phyloP scores from a whole-genome alignment of 768 basidiomycete genomes.

The Leccinum boreale region DNA sequence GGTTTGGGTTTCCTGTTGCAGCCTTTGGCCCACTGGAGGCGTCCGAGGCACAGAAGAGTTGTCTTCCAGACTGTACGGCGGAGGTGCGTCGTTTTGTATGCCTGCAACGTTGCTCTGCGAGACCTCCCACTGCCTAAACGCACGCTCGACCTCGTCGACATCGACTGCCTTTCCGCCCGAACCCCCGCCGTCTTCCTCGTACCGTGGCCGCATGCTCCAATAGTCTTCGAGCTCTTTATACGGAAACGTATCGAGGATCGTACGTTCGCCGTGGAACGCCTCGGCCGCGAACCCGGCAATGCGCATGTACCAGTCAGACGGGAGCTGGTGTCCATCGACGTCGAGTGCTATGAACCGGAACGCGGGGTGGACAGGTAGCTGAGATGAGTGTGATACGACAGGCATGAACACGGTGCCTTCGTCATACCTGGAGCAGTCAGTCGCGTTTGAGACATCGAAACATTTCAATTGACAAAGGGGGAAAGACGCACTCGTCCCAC shows the following conservation, averaged over 20 bases:
- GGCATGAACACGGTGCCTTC: conserved; percentile 86
- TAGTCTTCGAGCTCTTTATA: conserved; percentile 73
- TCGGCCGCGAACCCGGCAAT: conserved; percentile 72
- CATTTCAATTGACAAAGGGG: neutral
- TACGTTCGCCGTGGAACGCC: conserved; percentile 60
- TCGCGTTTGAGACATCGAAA: neutral
- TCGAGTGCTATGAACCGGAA: conserved; percentile 70
- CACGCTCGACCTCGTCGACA: conserved; percentile 18
- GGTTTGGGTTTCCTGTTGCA: neutral
- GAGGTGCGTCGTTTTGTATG: conserved; percentile 51
- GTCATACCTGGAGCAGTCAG: conserved; percentile 54
- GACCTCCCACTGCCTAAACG: conserved; percentile 46
- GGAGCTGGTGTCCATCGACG: conserved; percentile 72
- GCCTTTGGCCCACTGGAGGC: neutral
- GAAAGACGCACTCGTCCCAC: conserved; percentile 73
- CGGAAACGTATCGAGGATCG: conserved; percentile 60
- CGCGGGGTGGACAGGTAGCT: conserved; percentile 58
- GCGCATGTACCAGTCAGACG: conserved; percentile 85
- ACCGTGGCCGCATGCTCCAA: conserved; percentile 61
- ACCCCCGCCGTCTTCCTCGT: conserved; percentile 35
- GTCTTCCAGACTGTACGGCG: conserved; percentile 63
- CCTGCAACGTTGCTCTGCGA: conserved; percentile 11
- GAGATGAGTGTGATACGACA: conserved; percentile 52
- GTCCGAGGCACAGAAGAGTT: neutral
- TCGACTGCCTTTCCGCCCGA: conserved; percentile 20